These are phyloP conservation scores for Naegleria fowleri DNA, from an alignment of 208 protist species.

Conservation along the genomic window DNA sequence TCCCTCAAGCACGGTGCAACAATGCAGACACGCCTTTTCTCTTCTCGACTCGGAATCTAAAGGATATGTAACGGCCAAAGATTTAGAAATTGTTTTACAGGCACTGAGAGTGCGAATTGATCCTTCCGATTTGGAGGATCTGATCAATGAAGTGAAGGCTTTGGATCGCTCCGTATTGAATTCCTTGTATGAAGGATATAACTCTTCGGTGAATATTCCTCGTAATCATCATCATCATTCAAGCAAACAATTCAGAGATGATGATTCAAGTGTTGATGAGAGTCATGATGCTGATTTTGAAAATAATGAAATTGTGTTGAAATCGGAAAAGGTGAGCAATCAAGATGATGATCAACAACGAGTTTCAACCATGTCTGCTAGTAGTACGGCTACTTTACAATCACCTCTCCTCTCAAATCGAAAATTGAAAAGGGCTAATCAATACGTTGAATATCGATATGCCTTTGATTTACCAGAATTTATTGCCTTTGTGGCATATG, in stretches of 20 bases:
- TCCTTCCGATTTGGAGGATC: background rate
- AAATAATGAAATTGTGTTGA: background rate
- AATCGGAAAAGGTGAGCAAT: background rate
- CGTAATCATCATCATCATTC: background rate
- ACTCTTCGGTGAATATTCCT: no score
- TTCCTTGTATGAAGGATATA: background rate
- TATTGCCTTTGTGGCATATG: background rate
- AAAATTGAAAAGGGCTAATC: background rate
- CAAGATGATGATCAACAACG: background rate
- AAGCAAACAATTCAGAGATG: background rate
- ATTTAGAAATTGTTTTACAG: background rate
- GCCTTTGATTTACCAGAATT: slow-evolving; percentile 3
- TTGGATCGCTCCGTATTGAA: background rate
- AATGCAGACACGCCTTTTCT: background rate
- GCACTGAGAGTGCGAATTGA: background rate
- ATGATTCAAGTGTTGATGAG: background rate
- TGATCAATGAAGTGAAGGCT: background rate
- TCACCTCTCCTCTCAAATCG: background rate
- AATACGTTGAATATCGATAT: background rate
- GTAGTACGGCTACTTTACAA: no score
- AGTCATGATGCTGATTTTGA: background rate
- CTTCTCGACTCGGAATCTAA: background rate
- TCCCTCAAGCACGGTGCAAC: background rate
- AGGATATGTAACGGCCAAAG: background rate
- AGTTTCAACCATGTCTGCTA: background rate